A percentile compares a stretch with the other conserved stretches of the same genome.
These are phyloP conservation scores for Cymbopogon flexuosus DNA, from an alignment of 202 grass and related monocot genomes.

Conservation along the genomic window DNA sequence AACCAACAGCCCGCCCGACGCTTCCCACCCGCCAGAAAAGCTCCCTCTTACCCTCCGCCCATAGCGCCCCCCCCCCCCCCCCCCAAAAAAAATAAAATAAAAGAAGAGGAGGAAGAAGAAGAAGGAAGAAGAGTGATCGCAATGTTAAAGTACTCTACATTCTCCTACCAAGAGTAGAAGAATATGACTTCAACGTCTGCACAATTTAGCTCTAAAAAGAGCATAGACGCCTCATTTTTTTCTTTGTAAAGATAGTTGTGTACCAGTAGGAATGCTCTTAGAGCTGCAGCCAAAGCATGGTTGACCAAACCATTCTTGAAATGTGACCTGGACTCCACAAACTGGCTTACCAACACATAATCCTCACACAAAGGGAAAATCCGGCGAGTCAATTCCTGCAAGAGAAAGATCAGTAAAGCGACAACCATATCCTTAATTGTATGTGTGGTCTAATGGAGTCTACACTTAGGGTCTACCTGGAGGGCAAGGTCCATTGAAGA, in stretches of 20 bases:
- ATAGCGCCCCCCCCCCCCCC: too few relatives aligned
- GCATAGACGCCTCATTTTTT: not conserved
- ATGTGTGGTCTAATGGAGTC: not conserved
- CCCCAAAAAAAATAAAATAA: too few relatives aligned
- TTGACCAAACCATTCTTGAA: constrained; percentile 86
- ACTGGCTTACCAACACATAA: constrained; percentile 82
- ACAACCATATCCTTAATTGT: not conserved
- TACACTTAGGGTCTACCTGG: constrained; percentile 44
- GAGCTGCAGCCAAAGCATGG: constrained; percentile 81
- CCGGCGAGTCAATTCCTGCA: constrained; percentile 72
- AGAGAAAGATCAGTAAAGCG: constrained; percentile 18
- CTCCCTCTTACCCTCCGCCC: too few relatives aligned
- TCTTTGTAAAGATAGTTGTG: constrained; percentile 18
- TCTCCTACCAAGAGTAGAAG: not conserved
- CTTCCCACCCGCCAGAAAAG: too few relatives aligned
- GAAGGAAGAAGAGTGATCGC: too few relatives aligned
- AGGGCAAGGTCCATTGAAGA: constrained; percentile 85
- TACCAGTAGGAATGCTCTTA: constrained; percentile 89
- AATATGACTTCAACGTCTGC: not conserved
- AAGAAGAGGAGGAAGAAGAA: too few relatives aligned
- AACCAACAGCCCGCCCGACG: too few relatives aligned
- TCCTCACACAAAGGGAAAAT: constrained; percentile 87
- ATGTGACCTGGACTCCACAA: constrained; percentile 80
- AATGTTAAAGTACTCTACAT: not conserved
- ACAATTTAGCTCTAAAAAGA: not conserved